Base-by-base conservation (phyloP, 257 asterid genomes). In the Echites panduratus region DNA sequence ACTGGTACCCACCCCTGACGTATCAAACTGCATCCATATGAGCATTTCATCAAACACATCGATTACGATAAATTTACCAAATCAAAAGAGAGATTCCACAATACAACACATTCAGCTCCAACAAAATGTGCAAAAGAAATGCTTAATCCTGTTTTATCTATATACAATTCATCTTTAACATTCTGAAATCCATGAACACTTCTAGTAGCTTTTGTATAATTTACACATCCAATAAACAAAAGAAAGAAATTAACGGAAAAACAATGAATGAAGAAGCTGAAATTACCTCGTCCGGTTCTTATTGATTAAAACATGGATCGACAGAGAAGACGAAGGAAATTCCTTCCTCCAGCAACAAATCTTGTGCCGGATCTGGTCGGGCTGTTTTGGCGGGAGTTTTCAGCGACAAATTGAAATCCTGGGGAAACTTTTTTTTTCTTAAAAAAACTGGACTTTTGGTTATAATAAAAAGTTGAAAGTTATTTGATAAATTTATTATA, bases 31-130 rank as follows among this genome's bases (percentile, higher is more conserved):
- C 74, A 75, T 40, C 69, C 69, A 62, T 49, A 74, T 63, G 70
- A 59, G 66, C 89, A 85, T 81, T 85, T 85, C 75, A 75, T 79
- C 87, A 78, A 78, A 79, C 87, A 81, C 5, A 1, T 82, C 9
- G 71, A 35, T 76, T 29, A 66, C 82, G 66, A 32, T 0, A n/a
- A 24, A 17, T 59, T 63, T 27, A 66, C 48, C 9, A 3, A n/a
- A 52, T 16, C n/a, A 53, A 66, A 5, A 57, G 4, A 57, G 4
- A 44, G 4, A 50, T 38, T 5, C 22, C 56, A 35, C 6, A 20
- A 35, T 43, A 19, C 35, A 32, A 22, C 40, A 10, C 8, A 35
- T 63, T 17, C 17, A 63, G 35, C 47, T 50, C 9, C 11, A 35
- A 32, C 29, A 61, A 26, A 59, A 24, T 10, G 3, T 11, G 19